Evolutionary conservation across 176 grass and related monocot genomes (phyloP).

Genomic region (maize (Zea mays)): Zm-B73-REFERENCE-NAM-5.0 NC_050103.1:76361001-76361500

Average conservation of each 20-base stretch:
- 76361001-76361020: too few species aligned
- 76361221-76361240: neutral
- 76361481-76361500: neutral
- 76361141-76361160: constrained; percentile 51
- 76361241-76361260: constrained; percentile 3
- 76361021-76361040: too few species aligned
- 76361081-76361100: neutral
- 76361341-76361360: neutral
- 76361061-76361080: too few species aligned
- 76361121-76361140: constrained; percentile 41
- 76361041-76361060: too few species aligned
- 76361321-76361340: neutral
- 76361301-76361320: neutral
- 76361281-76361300: neutral
- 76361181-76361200: constrained; percentile 2
- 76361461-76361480: too few species aligned
- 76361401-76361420: neutral
- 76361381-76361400: neutral
- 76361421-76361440: constrained; percentile 73
- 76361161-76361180: constrained; percentile 8
- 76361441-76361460: constrained; percentile 69
- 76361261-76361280: constrained; percentile 38
- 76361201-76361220: neutral
- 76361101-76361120: constrained; percentile 26
- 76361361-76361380: constrained; percentile 39